A percentile compares a stretch with the other conserved stretches of the same genome.
These are phyloP conservation scores for Colletotrichum sp. DNA, from an alignment of 2,329 filamentous ascomycete genomes.

Conservation along the genomic window DNA sequence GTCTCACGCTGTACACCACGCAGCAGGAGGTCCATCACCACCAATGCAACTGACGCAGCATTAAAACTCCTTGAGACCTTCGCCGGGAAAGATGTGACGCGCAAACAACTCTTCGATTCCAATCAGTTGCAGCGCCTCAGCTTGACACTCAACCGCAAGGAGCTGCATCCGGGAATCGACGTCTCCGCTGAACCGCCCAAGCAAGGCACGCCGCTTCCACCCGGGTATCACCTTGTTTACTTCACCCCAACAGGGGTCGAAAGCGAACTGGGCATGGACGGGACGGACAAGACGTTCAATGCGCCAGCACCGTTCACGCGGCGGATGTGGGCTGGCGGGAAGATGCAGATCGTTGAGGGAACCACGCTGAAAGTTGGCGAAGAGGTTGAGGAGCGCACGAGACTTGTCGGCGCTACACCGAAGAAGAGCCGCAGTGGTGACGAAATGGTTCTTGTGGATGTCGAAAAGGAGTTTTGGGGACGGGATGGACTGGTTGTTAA, in stretches of 20 bases:
- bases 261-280: conserved; percentile 59
- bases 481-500: conserved; percentile 54
- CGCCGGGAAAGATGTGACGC: conserved; percentile 27
- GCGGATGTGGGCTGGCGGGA: conserved; percentile 72
- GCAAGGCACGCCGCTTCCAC: conserved; percentile 55
- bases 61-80: conserved; percentile 35
- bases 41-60: conserved; percentile 26
- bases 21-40: background rate
- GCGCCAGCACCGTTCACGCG: conserved; percentile 63
- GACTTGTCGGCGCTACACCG: conserved; percentile 54
- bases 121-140: conserved; percentile 69
- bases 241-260: conserved; percentile 65
- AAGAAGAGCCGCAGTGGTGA: conserved; percentile 61
- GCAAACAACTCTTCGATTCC: conserved; percentile 58
- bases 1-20: background rate
- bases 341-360: conserved; percentile 51
- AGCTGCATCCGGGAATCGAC: conserved; percentile 40
- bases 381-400: conserved; percentile 60
- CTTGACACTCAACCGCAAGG: conserved; percentile 58
- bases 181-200: conserved; percentile 41
- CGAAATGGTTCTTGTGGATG: conserved; percentile 69
- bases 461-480: conserved; percentile 64
- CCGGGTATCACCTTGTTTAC: conserved; percentile 67
- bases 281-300: conserved; percentile 66
- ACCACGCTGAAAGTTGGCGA: conserved; percentile 55